phyloP scores from a whole-genome alignment of 495 filamentous ascomycete genomes.

The Amphirosellinia nigrospora region DNA sequence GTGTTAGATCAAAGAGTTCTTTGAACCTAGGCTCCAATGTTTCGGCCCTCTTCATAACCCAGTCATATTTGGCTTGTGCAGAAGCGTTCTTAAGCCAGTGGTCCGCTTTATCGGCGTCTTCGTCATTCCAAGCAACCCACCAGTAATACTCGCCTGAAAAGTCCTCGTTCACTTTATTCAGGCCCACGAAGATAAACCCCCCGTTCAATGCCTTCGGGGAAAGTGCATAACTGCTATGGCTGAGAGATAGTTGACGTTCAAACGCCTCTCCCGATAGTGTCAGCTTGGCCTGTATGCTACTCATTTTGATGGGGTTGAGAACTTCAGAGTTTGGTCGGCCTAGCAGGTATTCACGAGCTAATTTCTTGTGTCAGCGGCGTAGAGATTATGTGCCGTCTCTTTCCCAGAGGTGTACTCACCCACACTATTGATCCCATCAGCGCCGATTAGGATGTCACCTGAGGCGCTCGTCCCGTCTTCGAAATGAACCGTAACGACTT shows the following conservation, averaged over 20 bases:
- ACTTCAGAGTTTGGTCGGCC: conserved; percentile 34
- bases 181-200: conserved; percentile 38
- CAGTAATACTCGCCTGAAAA: conserved; percentile 40
- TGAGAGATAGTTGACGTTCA: conserved; percentile 38
- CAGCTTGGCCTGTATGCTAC: conserved; percentile 33
- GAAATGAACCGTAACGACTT: conserved; percentile 69
- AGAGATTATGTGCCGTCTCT: background rate
- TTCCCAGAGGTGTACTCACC: conserved; percentile 28
- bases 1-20: conserved; percentile 31
- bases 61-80: conserved; percentile 29
- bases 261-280: conserved; percentile 33
- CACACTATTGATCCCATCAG: conserved; percentile 53
- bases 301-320: conserved; percentile 28
- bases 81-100: conserved; percentile 37
- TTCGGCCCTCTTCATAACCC: conserved; percentile 25
- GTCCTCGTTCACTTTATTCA: conserved; percentile 33
- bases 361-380: background rate
- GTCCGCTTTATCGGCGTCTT: conserved; percentile 23
- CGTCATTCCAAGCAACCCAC: conserved; percentile 28
- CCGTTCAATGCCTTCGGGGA: conserved; percentile 11
- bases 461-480: conserved; percentile 67
- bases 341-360: conserved; percentile 41
- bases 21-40: conserved; percentile 31
- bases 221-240: conserved; percentile 33
- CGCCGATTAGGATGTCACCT: conserved; percentile 52